Evolutionary conservation across 805 yeast genomes (phyloP), one percentile per base, ranked within the genome.

Genomic region (Candida anglica): DNA sequence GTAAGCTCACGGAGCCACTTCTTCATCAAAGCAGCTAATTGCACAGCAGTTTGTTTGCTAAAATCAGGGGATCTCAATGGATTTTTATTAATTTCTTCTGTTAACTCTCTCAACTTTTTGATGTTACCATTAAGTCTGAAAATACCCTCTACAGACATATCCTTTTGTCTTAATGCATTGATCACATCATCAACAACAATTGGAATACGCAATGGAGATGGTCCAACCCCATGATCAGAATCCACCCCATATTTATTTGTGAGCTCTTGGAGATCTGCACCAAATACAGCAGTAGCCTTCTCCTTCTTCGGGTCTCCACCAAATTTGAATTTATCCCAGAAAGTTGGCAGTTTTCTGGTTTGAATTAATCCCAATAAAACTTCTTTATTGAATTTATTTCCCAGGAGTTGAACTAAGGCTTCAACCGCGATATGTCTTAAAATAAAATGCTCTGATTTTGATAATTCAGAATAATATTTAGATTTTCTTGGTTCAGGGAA

Each of bases 71-170:
- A 72, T 37, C 69, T 75, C 15, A 77, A 72, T 2, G 96, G 95
- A 44, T 74, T 69, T 28, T 71, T 66, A 58, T 93, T 93, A 43
- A 91, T 81, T 30, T 67, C 72, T 34, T 78, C 86, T 0, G 87
- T 75, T 38, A 89, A 62, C 44, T 81, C 85, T 46, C 82, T 77
- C 32, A 91, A 66, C 28, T 85, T 73, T 47, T 88, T 79, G 51
- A 93, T 89, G 53, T 93, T 93, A 50, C 99, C 99, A 53, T 93
- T 93, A 52, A 89, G 83, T 49, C 99, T 77, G 72, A 93, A 93
- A 4, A 93, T 82, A 39, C 98, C 98, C 58, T 93, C 98, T 19
- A 81, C 88, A 3, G 97, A 86, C 82, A 91, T 77, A 59, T 93
- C 98, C 69, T 86, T 87, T 39, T 83, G 91, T 34, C 86, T 75